phyloP scores from a whole-genome alignment of 2,329 filamentous ascomycete genomes.

The Fusarium sp. region DNA sequence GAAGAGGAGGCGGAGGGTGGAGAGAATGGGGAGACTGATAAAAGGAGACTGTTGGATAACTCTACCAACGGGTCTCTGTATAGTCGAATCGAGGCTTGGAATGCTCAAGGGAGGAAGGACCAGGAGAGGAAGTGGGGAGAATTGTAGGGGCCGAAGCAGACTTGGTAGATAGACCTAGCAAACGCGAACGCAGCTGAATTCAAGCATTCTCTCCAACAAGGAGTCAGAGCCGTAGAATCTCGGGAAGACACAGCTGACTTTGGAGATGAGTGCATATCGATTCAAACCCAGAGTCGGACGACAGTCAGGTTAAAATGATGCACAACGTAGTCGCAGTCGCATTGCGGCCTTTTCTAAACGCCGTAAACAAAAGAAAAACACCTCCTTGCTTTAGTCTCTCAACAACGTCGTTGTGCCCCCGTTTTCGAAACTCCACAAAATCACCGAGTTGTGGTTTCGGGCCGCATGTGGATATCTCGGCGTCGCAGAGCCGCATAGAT shows the following conservation, averaged over 20 bases:
- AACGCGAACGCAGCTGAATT: too few relatives aligned
- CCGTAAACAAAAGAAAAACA: not conserved
- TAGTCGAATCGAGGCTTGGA: not conserved
- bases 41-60: not conserved
- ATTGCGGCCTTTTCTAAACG: not conserved
- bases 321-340: not conserved
- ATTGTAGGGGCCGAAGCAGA: not conserved
- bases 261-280: not conserved
- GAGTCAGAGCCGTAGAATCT: too few relatives aligned
- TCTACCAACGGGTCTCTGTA: not conserved
- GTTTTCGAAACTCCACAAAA: not conserved
- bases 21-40: not conserved
- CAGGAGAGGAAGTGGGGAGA: not conserved
- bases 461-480: not conserved
- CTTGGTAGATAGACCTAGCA: not conserved
- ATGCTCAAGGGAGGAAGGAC: not conserved
- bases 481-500: constrained; percentile 10
- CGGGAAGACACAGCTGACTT: too few relatives aligned
- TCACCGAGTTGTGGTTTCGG: constrained; percentile 5
- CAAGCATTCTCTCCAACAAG: too few relatives aligned
- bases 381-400: not conserved
- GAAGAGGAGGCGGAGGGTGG: not conserved
- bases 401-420: not conserved
- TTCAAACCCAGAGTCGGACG: not conserved
- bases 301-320: not conserved